These are phyloP conservation scores for Dactylis glomerata DNA, from an alignment of 176 grass and related monocot genomes.

Conservation along the genomic window DNA sequence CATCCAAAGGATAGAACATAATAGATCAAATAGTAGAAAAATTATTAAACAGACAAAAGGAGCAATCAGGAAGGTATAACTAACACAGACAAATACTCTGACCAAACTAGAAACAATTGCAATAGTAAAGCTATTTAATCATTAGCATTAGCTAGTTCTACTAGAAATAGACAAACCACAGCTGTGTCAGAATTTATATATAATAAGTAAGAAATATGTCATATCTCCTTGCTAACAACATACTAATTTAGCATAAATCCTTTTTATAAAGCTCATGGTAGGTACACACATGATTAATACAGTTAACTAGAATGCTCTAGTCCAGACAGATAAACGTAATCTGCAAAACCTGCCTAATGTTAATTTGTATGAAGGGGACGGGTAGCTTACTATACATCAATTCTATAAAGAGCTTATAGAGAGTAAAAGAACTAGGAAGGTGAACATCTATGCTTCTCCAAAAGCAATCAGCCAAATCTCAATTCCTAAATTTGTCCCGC, in stretches of 20 bases:
- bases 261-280: conserved; percentile 22
- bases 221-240: not conserved
- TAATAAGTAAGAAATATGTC: not conserved
- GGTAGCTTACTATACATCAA: conserved; percentile 18
- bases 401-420: not conserved
- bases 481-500: not conserved
- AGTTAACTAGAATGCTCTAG: not conserved
- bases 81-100: not conserved
- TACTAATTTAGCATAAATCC: conserved; percentile 3
- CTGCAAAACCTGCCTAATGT: not conserved
- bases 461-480: not conserved
- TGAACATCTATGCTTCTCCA: not conserved
- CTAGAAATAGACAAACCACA: not conserved
- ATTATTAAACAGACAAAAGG: not conserved
- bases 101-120: not conserved
- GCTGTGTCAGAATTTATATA: not conserved
- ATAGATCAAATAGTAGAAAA: not conserved
- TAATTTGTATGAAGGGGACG: not conserved
- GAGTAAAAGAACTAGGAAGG: not conserved
- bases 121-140: conserved; percentile 17
- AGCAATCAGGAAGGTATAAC: not conserved
- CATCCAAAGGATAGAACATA: not conserved
- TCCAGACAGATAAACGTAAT: conserved; percentile 6
- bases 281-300: not conserved
- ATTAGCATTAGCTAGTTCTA: conserved; percentile 18